Evolutionary conservation across 2,329 filamentous ascomycete genomes (phyloP).

Genomic region (Sporothrix pseudoabietina): DNA sequence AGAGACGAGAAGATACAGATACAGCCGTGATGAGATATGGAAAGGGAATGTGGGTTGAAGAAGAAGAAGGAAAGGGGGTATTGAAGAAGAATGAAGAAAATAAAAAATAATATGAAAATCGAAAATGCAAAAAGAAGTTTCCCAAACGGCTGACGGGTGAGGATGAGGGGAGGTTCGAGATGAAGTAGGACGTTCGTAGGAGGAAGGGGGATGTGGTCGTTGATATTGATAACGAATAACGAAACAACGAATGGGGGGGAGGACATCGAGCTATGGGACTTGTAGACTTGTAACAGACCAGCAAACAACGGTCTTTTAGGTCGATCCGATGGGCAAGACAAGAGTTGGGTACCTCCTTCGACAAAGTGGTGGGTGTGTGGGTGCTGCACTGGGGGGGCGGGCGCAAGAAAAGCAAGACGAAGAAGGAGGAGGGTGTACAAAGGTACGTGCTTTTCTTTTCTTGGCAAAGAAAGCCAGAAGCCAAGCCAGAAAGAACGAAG

Average conservation of each 20-base stretch:
- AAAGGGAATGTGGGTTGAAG: constrained; percentile 21
- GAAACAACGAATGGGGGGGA: background rate
- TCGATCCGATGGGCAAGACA: background rate
- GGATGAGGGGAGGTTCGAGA: constrained; percentile 4
- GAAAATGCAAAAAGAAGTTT: constrained; percentile 19
- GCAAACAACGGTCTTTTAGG: background rate
- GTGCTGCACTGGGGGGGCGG: background rate
- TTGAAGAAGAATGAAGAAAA: constrained; percentile 9
- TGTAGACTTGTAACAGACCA: background rate
- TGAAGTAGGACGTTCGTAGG: background rate
- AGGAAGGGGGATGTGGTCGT: constrained; percentile 28
- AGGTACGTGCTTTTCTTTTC: constrained; percentile 13
- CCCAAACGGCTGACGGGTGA: constrained; percentile 14
- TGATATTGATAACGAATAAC: constrained; percentile 31
- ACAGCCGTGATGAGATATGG: background rate
- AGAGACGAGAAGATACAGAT: background rate
- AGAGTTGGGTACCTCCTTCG: background rate
- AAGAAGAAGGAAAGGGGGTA: constrained; percentile 18
- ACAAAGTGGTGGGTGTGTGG: background rate
- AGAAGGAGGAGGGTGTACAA: constrained; percentile 11
- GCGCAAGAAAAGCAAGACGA: background rate
- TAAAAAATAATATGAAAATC: constrained; percentile 8
- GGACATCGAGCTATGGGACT: constrained; percentile 1
- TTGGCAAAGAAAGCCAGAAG: background rate
- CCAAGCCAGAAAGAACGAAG: background rate